Base-by-base conservation (phyloP, 2,329 filamentous ascomycete genomes). In the Cadophora malorum region DNA sequence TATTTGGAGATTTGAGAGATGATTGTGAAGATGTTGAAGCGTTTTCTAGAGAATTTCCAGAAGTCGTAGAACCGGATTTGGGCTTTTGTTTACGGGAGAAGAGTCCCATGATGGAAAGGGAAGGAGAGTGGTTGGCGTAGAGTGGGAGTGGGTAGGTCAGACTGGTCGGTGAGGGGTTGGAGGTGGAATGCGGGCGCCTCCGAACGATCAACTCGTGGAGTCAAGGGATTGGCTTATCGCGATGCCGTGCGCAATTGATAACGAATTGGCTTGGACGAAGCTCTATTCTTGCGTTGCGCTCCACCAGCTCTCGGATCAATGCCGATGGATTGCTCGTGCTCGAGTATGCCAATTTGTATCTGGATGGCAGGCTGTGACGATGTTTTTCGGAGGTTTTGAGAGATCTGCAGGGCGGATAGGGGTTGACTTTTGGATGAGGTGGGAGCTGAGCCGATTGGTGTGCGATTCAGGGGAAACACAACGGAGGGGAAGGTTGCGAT, bases 81-180 rank as follows among this genome's bases (percentile, higher is more conserved):
- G 71, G 69, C 63, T 74, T 75, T 63, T 76, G 70, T 70, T 74
- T 77, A 28, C 74, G 73, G 25, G 75, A 74, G 67, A 77, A 77
- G 69, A 77, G 66, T 35, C 75, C 75, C 75, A 77, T 77, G 64
- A 25, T 64, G 28, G 55, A 19, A 49, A 58, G 19, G 47, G 35
- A 63, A 63, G 53, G 65, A 53, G 56, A 35, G 5, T 19, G 56
- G 23, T 35, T 47, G 59, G 33, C 25, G 21, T 60, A 28, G 33
- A 53, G 49, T 58, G 38, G 52, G 28, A 61, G 53, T 31, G 59
- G n/a, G 59, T 50, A 41, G 56, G 35, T 52, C 23, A 25, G 49
- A 25, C 49, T 10, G 49, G 3, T 53, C 50, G 25, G 50, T 53
- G 50, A 28, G 50, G 50, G 50, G 50, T 53, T 53, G 21, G 21